These are phyloP conservation scores for Zymoseptoria passerinii DNA, from an alignment of 2,329 filamentous ascomycete species.

Conservation along the genomic window DNA sequence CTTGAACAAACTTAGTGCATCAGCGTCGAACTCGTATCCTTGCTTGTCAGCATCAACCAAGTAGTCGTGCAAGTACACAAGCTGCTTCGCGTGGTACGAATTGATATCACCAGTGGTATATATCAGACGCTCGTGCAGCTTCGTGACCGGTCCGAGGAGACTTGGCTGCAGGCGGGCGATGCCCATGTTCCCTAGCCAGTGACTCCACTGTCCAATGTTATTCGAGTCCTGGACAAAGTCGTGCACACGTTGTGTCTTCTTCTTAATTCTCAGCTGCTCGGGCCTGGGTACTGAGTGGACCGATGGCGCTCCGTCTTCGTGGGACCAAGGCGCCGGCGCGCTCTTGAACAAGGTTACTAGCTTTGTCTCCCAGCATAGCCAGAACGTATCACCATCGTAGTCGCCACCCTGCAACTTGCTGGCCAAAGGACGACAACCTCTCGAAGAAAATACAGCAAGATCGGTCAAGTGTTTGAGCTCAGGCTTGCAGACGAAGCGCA, in stretches of 20 bases:
- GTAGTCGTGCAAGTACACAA: constrained; percentile 38
- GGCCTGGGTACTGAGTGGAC: not conserved
- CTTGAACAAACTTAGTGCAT: constrained; percentile 43
- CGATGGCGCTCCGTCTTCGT: not conserved
- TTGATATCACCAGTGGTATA: constrained; percentile 38
- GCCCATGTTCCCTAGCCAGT: constrained; percentile 9
- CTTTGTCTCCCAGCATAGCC: constrained; percentile 63
- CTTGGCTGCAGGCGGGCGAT: constrained; percentile 39
- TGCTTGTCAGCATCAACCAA: constrained; percentile 41
- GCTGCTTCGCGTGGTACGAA: constrained; percentile 3
- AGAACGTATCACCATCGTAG: constrained; percentile 69
- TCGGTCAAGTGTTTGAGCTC: constrained; percentile 63
- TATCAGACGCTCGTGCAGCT: constrained; percentile 53
- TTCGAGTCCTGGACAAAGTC: constrained; percentile 41
- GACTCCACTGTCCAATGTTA: constrained; percentile 36
- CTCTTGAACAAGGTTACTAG: constrained; percentile 62
- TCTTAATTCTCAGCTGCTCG: constrained; percentile 42
- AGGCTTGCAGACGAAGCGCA: constrained; percentile 43
- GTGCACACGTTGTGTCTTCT: constrained; percentile 41
- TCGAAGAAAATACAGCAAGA: constrained; percentile 66
- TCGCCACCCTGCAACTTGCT: constrained; percentile 69
- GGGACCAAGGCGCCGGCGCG: constrained; percentile 44
- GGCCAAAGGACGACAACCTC: constrained; percentile 55
- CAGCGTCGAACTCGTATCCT: constrained; percentile 41
- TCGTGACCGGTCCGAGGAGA: constrained; percentile 57